Evolutionary conservation across 768 basidiomycete species (phyloP).

Genomic region (Kwoniella shandongensis): DNA sequence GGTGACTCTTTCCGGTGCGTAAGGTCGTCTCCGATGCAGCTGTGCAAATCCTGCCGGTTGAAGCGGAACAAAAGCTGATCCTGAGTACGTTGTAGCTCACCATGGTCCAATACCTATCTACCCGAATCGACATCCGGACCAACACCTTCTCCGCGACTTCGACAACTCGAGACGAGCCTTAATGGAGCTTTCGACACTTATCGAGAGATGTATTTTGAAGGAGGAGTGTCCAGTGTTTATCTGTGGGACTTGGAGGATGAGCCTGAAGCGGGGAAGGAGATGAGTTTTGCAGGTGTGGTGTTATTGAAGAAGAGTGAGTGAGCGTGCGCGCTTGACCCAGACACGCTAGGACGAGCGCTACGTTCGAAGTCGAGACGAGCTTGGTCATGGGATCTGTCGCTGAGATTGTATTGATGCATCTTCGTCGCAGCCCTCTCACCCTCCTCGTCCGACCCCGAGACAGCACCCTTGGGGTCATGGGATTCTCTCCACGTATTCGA

Average conservation of each 20-base stretch:
- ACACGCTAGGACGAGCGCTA: too few relatives aligned
- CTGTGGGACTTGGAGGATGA: slow-evolving; percentile 98
- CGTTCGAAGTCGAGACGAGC: too few relatives aligned
- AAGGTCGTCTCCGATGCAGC: not conserved
- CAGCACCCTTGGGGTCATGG: slow-evolving; percentile 72
- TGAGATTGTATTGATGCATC: too few relatives aligned
- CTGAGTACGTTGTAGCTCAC: slow-evolving; percentile 66
- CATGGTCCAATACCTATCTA: slow-evolving; percentile 97
- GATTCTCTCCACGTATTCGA: slow-evolving; percentile 99
- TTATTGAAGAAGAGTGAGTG: slow-evolving; percentile 85
- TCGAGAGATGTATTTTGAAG: slow-evolving; percentile 98
- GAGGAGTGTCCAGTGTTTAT: slow-evolving; percentile 95
- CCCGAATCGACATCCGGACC: slow-evolving; percentile 88
- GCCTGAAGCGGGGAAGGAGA: slow-evolving; percentile 29
- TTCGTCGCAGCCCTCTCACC: slow-evolving; percentile 18
- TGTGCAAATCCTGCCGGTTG: not conserved
- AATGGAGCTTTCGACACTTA: slow-evolving; percentile 98
- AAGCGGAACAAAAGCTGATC: not conserved
- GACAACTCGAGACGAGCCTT: slow-evolving; percentile 86
- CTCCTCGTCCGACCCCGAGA: slow-evolving; percentile 16
- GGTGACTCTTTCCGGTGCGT: slow-evolving; percentile 84
- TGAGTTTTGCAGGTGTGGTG: slow-evolving; percentile 91
- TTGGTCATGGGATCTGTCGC: too few relatives aligned
- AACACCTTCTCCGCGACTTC: slow-evolving; percentile 74
- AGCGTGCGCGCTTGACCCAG: too few relatives aligned